Evolutionary conservation across 2,329 filamentous ascomycete genomes (phyloP).

Genomic region (Tolypocladium paradoxum): DNA sequence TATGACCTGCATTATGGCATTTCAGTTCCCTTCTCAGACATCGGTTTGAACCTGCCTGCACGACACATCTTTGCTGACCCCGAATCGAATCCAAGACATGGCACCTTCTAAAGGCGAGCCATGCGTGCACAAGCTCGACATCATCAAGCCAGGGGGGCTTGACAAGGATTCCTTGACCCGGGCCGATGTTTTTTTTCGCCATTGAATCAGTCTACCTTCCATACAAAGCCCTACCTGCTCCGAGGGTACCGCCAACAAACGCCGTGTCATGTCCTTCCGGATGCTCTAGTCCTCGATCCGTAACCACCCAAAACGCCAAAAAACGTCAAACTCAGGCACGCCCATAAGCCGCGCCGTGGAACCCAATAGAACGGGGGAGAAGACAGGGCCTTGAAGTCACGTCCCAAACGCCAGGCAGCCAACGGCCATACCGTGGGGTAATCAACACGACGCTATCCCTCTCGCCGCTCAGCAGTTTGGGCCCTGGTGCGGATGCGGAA

Average conservation of each 20-base stretch:
- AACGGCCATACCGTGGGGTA: neutral
- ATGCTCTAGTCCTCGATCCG: neutral
- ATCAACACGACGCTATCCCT: neutral
- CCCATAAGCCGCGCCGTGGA: no score
- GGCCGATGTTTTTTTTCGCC: neutral
- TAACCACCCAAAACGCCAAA: neutral
- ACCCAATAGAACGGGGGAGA: no score
- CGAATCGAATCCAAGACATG: neutral
- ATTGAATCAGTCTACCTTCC: neutral
- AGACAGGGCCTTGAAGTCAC: no score
- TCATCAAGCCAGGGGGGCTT: neutral
- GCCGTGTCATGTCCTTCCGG: conserved; percentile 1
- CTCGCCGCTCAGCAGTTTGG: conserved; percentile 16
- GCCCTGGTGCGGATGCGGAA: conserved; percentile 41
- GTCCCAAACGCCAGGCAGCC: neutral
- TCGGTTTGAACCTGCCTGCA: neutral
- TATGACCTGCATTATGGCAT: no score
- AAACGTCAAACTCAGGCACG: neutral
- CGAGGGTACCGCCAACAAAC: neutral
- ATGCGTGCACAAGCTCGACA: neutral
- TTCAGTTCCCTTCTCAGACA: no score
- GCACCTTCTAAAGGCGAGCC: neutral
- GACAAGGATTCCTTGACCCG: neutral
- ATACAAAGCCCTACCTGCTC: neutral
- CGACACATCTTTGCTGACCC: neutral